phyloP scores from a whole-genome alignment of 208 protist genomes.

The Wallacemonas collosoma region DNA sequence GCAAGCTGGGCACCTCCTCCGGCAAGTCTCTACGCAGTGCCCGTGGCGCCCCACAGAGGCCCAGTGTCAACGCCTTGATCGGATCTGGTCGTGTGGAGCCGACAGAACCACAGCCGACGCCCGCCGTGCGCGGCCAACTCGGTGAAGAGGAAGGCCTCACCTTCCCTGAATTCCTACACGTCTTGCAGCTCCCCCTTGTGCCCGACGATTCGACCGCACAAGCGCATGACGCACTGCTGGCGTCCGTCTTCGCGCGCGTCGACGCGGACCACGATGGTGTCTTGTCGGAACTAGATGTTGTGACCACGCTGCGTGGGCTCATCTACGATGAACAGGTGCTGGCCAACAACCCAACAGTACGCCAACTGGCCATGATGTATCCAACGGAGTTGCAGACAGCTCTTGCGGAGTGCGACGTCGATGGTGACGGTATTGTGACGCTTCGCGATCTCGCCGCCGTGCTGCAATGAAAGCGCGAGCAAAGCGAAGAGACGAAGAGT shows the following conservation, averaged over 20 bases:
- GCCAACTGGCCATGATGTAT: conserved; percentile 55
- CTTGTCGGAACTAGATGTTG: conserved; percentile 52
- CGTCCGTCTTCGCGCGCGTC: conserved; percentile 10
- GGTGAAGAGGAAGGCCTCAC: conserved; percentile 30
- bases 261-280: conserved; percentile 65
- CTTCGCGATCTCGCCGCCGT: conserved; percentile 46
- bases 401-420: conserved; percentile 62
- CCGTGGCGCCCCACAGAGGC: too few relatives aligned
- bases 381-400: conserved; percentile 44
- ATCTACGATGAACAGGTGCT: conserved; percentile 38
- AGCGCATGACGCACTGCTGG: conserved; percentile 5
- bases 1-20: too few relatives aligned
- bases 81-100: conserved; percentile 1
- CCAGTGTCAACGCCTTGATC: too few relatives aligned
- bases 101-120: conserved; percentile 9
- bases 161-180: conserved; percentile 68
- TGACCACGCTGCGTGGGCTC: conserved; percentile 27
- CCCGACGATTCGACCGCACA: conserved; percentile 22
- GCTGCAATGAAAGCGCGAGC: conserved; percentile 25
- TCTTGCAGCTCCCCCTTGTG: conserved; percentile 37
- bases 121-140: background rate
- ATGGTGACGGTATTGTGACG: conserved; percentile 69
- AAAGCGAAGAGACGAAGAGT: too few relatives aligned
- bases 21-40: too few relatives aligned
- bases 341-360: conserved; percentile 42